phyloP scores from a whole-genome alignment of 441 rosid species.

The Erysimum cheiri region DNA sequence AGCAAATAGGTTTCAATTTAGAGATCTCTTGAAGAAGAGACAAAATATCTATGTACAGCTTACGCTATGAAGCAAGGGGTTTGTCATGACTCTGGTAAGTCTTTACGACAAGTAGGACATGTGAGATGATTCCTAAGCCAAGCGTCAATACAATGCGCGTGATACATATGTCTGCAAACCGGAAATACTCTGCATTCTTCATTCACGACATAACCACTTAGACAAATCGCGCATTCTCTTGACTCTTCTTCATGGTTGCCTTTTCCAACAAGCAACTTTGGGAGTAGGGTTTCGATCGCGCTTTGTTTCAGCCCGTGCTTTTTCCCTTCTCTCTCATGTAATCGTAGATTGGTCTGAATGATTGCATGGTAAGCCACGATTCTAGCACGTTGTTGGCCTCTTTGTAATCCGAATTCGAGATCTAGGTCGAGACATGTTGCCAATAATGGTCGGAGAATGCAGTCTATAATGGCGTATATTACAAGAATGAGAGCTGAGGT shows the following conservation, averaged over 20 bases:
- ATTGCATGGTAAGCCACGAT: slow-evolving; percentile 38
- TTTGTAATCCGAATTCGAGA: slow-evolving; percentile 41
- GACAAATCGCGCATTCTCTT: slow-evolving; percentile 42
- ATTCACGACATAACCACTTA: slow-evolving; percentile 30
- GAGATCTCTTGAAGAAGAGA: slow-evolving; percentile 23
- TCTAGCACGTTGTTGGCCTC: slow-evolving; percentile 38
- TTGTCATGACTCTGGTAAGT: slow-evolving; percentile 40
- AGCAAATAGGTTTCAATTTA: not conserved
- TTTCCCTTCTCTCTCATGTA: not conserved
- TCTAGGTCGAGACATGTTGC: slow-evolving; percentile 35
- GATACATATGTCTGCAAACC: slow-evolving; percentile 45
- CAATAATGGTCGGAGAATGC: slow-evolving; percentile 42
- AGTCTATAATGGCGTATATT: slow-evolving; percentile 38
- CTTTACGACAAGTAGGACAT: slow-evolving; percentile 46
- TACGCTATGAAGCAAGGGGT: not conserved
- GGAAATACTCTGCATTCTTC: slow-evolving; percentile 44
- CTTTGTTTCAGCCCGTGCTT: slow-evolving; percentile 33
- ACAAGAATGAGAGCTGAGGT: slow-evolving; percentile 38
- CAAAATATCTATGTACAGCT: slow-evolving; percentile 28
- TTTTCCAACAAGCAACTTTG: slow-evolving; percentile 37
- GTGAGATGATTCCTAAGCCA: slow-evolving; percentile 46
- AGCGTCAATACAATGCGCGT: slow-evolving; percentile 40
- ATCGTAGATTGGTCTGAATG: not conserved
- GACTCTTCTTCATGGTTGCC: slow-evolving; percentile 16
- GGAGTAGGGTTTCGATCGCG: slow-evolving; percentile 39